Percentiles rank a stretch among this genome's conserved stretches.
These are phyloP conservation scores for Monotropa hypopitys DNA, from an alignment of 179 eudicot species.

Conservation along the genomic window DNA sequence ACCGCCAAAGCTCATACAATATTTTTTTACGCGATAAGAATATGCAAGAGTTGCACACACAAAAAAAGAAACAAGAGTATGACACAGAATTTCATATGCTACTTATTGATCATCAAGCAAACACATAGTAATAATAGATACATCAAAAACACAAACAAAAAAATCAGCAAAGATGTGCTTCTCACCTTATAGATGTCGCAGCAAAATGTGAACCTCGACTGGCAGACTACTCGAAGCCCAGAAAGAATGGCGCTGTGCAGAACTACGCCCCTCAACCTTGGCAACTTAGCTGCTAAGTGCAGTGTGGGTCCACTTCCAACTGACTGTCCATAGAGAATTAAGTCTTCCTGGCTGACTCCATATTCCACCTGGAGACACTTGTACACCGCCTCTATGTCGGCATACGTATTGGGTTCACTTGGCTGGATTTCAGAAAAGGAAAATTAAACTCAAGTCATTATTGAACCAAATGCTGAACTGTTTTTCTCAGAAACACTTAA, in stretches of 20 bases:
- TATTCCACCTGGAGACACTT: constrained; percentile 83
- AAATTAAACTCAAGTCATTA: background rate
- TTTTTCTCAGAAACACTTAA: no score
- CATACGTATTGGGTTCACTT: constrained; percentile 76
- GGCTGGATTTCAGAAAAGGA: constrained; percentile 39
- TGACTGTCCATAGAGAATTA: constrained; percentile 88
- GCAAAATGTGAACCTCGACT: constrained; percentile 69
- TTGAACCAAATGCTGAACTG: background rate
- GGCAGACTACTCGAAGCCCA: constrained; percentile 93
- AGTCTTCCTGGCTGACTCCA: constrained; percentile 82
- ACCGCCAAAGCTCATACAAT: no score
- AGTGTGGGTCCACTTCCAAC: constrained; percentile 97
- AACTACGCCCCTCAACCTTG: constrained; percentile 91
- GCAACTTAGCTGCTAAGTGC: constrained; percentile 78
- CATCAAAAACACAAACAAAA: background rate
- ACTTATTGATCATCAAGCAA: background rate
- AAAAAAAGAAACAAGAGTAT: no score
- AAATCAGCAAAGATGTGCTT: background rate
- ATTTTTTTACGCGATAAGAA: no score
- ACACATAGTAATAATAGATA: background rate
- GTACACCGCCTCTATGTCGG: constrained; percentile 93
- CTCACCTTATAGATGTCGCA: constrained; percentile 81
- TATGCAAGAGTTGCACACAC: no score
- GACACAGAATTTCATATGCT: no score
- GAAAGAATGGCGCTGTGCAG: constrained; percentile 97